Evolutionary conservation across 2,329 filamentous ascomycete species (phyloP), one percentile per base, ranked within the genome.

Genomic region (Phyllachora maydis): DNA sequence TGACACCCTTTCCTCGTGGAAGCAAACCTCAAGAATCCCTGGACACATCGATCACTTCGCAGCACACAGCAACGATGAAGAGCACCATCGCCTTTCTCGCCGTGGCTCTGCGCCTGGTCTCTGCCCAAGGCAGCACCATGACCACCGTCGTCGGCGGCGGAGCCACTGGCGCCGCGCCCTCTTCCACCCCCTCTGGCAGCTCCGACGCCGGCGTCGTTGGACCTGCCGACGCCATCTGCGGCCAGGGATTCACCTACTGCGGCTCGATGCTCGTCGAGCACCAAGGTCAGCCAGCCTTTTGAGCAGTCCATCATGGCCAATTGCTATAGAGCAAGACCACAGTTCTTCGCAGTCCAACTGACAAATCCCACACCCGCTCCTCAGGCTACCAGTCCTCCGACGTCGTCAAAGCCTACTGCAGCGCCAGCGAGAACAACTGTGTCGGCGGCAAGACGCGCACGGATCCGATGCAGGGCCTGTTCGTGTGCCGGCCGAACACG

Each of bases 201-300:
- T 14, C 17, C 23, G 14, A 21, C 21, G 20, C 11, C 19, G 12
- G 19, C 19, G 19, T 9, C 12, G 19, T 9, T 6, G 19, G 19
- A 20, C 7, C 7, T 19, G 14, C 19, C 14, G n/a, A 15, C 21
- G 25, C 25, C 8, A 13, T 32, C 10, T 39, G 36, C 21, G 33
- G 32, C 4, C 27, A 26, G 10, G 36, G 35, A 4, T 35, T 33
- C 16, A 40, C 37, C 8, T 40, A 40, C 27, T 40, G 37, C 26
- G 37, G 37, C 4, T 38, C 37, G 24, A 37, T 38, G 25, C 26
- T 40, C 1, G 26, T 28, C 4, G 26, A 37, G 17, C 27, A 37
- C 13, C 32, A 38, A 19, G 31, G 37, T 38, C 11, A 4, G 24
- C 19, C 2, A 19, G 10, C 11, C 3, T 7, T 12, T 6, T 5